Conservation (phyloP, 2,329 filamentous ascomycete species). For the Grosmannia penicillata region DNA sequence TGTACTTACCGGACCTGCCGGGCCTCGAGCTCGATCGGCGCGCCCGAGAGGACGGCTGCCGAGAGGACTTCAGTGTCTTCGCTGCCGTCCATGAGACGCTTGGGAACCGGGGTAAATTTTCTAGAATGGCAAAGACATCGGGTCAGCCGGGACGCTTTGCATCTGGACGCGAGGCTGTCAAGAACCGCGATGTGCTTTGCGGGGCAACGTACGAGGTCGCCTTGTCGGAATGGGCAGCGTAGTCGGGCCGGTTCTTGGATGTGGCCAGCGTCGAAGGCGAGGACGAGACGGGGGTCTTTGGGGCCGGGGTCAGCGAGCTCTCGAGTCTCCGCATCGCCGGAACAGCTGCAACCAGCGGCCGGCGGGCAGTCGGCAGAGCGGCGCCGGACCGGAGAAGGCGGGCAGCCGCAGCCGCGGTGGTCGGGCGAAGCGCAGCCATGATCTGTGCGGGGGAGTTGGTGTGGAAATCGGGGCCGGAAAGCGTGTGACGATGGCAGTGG, state of each 20-base stretch:
- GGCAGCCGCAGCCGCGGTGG: constrained; percentile 32
- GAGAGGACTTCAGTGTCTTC: constrained; percentile 62
- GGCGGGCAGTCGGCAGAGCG: constrained; percentile 5
- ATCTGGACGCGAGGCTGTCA: no score
- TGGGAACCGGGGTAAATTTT: constrained; percentile 80
- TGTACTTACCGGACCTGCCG: constrained; percentile 71
- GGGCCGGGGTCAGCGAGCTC: constrained; percentile 31
- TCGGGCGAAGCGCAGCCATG: constrained; percentile 55
- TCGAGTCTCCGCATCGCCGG: constrained; percentile 36
- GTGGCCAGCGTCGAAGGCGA: constrained; percentile 17
- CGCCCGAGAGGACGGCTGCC: constrained; percentile 79
- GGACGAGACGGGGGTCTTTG: constrained; percentile 21
- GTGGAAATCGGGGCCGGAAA: background rate
- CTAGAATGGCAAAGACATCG: constrained; percentile 26
- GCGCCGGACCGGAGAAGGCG: constrained; percentile 34
- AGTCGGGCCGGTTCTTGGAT: constrained; percentile 58
- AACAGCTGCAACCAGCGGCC: constrained; percentile 18
- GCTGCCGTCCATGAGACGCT: constrained; percentile 78
- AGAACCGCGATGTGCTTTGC: no score
- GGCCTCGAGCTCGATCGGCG: constrained; percentile 84
- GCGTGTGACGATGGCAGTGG: background rate
- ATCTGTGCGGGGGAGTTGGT: background rate
- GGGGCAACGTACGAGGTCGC: constrained; percentile 88
- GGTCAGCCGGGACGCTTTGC: background rate
- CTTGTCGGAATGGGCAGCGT: constrained; percentile 67